phyloP scores from a whole-genome alignment of 805 yeast genomes.

The Saccharomycopsis lassenensis region DNA sequence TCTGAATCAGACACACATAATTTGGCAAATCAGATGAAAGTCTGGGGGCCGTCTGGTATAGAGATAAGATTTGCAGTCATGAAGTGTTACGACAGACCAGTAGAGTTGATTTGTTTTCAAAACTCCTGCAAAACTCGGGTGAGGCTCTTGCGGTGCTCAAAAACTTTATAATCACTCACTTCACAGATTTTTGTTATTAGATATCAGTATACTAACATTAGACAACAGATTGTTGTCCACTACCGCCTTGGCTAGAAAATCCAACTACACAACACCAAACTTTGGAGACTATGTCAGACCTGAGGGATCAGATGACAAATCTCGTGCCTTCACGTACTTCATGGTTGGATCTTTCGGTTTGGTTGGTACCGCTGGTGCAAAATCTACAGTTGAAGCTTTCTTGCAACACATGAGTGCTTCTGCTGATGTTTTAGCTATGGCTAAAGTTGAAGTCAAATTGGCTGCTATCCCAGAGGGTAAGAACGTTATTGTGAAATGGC shows the following conservation, averaged over 20 bases:
- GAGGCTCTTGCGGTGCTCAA: too few species aligned
- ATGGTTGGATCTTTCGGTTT: conserved; percentile 95
- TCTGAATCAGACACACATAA: too few species aligned
- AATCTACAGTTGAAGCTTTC: conserved; percentile 90
- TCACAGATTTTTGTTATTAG: too few species aligned
- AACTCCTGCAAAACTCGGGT: too few species aligned
- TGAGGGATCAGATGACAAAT: conserved; percentile 53
- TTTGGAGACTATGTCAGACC: conserved; percentile 70
- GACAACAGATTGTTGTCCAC: conserved; percentile 39
- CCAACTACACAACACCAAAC: conserved; percentile 87
- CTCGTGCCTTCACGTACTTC: conserved; percentile 87
- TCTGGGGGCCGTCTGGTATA: too few species aligned
- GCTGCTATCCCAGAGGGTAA: conserved; percentile 93
- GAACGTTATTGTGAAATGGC: conserved; percentile 98
- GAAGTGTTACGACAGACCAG: too few species aligned
- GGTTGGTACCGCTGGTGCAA: conserved; percentile 87
- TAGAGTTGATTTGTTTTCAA: too few species aligned
- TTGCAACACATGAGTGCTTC: conserved; percentile 93
- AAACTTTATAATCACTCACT: too few species aligned
- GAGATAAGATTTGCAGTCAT: too few species aligned
- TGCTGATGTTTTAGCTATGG: conserved; percentile 98
- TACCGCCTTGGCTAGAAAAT: conserved; percentile 42
- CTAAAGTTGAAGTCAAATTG: conserved; percentile 95
- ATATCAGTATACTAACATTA: too few species aligned
- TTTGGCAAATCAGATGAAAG: too few species aligned